Evolutionary conservation across 1,284 basidiomycete genomes (phyloP), one percentile per base, ranked within the genome.

Genomic region (Moesziomyces sp.): DNA sequence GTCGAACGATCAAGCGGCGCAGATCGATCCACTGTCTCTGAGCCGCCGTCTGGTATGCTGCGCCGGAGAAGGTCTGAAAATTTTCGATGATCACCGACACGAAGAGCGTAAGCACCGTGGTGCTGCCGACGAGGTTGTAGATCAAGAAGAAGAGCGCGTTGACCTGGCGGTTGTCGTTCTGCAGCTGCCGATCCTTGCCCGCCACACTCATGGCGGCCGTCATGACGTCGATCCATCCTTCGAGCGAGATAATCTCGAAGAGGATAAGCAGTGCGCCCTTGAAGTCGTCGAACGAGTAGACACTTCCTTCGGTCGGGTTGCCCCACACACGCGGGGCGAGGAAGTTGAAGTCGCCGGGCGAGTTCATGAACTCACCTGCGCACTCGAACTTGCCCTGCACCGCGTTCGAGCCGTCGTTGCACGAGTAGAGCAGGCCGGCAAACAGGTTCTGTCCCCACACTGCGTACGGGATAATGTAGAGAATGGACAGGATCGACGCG

Each of bases 361-460:
- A 74, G 23, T 68, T 66, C 1, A 82, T 72, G 84, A 88, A 97
- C 85, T 97, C 94, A 77, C 90, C 89, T 24, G 89, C 86, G 78
- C 96, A 99, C 35, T 90, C 88, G 9, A 80, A 80, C 35, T 90
- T 87, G 5, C 89, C 91, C 34, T 85, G 77, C 1, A 88, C 89
- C 52, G 82, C 84, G 18, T 61, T 83, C 28, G 69, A 61, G 0
- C 49, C 53, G 80, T 98, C 94, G 81, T 93, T 98, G 87, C 96
- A 99, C 48, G 87, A 85, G 83, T 92, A 94, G 85, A 96, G 90
- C 63, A 91, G 86, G 8, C 94, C 94, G 0, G 90, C 87, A 85
- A 98, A 98, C 82, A 98, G 92, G 79, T 96, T 97, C 63, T 94
- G 89, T 6, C 94, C 96, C 95, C 96, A 98, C 1, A 97, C 91